Percentiles rank a stretch among this genome's conserved stretches.
Evolutionary conservation across 2,329 filamentous ascomycete species (phyloP).

Genomic region (Dendrostoma leiphaemia): DNA sequence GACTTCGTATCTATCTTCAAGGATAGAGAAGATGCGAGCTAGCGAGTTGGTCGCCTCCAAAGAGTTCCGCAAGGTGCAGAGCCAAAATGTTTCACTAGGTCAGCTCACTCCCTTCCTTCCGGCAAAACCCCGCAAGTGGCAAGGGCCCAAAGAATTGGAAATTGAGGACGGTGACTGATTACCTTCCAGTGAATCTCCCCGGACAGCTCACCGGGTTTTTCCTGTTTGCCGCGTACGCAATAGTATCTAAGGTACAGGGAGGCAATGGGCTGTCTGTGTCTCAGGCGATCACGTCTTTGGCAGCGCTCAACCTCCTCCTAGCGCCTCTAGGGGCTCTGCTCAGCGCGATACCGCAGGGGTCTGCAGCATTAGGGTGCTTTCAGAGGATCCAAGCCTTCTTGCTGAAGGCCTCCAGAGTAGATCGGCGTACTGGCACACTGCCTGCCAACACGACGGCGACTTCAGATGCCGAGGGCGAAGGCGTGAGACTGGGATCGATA

Average conservation of each 20-base stretch:
- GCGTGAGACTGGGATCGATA: not conserved
- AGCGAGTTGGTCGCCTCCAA: conserved; percentile 23
- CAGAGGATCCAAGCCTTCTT: conserved; percentile 27
- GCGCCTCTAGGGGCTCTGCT: conserved; percentile 22
- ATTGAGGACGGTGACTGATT: not conserved
- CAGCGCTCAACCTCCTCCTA: conserved; percentile 24
- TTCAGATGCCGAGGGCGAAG: not conserved
- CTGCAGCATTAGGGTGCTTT: conserved; percentile 22
- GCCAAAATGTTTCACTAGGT: conserved; percentile 5
- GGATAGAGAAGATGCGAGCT: conserved; percentile 21
- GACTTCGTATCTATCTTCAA: conserved; percentile 33
- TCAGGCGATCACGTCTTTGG: conserved; percentile 18
- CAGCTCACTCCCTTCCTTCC: not conserved
- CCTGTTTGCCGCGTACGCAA: conserved; percentile 9
- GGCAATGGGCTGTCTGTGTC: conserved; percentile 9
- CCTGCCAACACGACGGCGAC: not conserved
- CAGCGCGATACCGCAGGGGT: conserved; percentile 22
- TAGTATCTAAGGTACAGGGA: conserved; percentile 14
- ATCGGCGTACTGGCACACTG: conserved; percentile 16
- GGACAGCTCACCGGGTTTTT: conserved; percentile 14
- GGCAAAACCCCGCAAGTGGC: not conserved
- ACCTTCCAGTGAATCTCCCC: not conserved
- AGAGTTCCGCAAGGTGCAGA: conserved; percentile 22
- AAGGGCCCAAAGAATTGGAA: too few relatives aligned
- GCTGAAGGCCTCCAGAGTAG: conserved; percentile 19